These are phyloP conservation scores for Fusarium mexicanum DNA, from an alignment of 2,329 filamentous ascomycete genomes.

Conservation along the genomic window DNA sequence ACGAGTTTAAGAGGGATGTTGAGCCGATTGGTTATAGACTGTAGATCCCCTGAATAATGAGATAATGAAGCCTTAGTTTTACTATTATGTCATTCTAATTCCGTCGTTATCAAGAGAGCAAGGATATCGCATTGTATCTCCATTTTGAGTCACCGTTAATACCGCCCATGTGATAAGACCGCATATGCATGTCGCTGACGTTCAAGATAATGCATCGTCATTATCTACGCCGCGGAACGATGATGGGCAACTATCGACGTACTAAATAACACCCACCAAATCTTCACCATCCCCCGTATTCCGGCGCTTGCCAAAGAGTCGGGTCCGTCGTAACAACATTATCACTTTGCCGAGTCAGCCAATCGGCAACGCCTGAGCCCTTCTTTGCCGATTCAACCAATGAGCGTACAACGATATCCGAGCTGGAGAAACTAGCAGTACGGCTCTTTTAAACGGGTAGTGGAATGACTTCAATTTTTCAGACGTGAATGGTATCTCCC, in stretches of 20 bases:
- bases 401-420: neutral
- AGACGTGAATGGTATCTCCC: neutral
- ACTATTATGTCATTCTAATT: neutral
- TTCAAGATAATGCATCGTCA: neutral
- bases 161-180: neutral
- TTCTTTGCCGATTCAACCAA: constrained; percentile 32
- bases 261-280: neutral
- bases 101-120: neutral
- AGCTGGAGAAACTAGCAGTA: neutral
- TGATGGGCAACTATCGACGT: neutral
- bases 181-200: neutral
- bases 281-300: neutral
- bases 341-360: constrained; percentile 18
- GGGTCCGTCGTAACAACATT: neutral
- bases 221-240: neutral
- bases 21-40: constrained; percentile 18
- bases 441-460: constrained; percentile 14
- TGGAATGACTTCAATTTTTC: neutral
- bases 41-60: neutral
- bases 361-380: constrained; percentile 15
- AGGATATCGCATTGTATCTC: neutral
- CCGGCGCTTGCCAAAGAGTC: neutral
- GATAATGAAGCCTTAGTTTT: neutral
- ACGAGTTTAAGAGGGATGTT: constrained; percentile 23
- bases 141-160: neutral